Conservation (phyloP, 345 rosid species). For the Punica granatum region DNA sequence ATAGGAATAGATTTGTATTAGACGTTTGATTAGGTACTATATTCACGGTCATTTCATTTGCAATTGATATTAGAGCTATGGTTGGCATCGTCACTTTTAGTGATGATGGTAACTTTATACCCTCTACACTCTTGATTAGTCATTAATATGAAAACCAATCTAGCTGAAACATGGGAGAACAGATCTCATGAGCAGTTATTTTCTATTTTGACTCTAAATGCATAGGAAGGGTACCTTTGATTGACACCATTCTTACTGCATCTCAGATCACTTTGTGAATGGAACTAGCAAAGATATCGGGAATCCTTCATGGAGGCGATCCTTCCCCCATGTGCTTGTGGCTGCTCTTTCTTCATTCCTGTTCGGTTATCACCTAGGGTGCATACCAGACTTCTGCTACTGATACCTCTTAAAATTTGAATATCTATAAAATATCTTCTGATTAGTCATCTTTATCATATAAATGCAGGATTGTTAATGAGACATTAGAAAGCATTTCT, state of each 20-base stretch:
- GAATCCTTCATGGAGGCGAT: constrained; percentile 74
- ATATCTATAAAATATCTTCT: too few relatives aligned
- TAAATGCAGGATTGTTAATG: constrained; percentile 77
- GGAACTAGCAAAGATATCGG: constrained; percentile 53
- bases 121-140: too few relatives aligned
- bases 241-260: constrained; percentile 3
- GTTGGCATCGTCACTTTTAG: not conserved
- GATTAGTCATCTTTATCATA: constrained; percentile 4
- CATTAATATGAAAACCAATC: too few relatives aligned
- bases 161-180: not conserved
- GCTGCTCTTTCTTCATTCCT: constrained; percentile 71
- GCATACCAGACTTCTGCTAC: constrained; percentile 10
- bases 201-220: too few relatives aligned
- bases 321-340: constrained; percentile 67
- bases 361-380: constrained; percentile 95
- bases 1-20: not conserved
- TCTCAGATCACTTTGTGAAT: constrained; percentile 19
- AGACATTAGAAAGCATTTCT: constrained; percentile 86
- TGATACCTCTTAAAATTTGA: too few relatives aligned
- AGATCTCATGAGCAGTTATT: not conserved
- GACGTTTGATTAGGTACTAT: not conserved
- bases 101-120: not conserved
- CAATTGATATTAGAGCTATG: not conserved
- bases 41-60: not conserved
- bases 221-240: not conserved